Conservation (phyloP, 2,329 filamentous ascomycete genomes). For the Lachnellula arida region DNA sequence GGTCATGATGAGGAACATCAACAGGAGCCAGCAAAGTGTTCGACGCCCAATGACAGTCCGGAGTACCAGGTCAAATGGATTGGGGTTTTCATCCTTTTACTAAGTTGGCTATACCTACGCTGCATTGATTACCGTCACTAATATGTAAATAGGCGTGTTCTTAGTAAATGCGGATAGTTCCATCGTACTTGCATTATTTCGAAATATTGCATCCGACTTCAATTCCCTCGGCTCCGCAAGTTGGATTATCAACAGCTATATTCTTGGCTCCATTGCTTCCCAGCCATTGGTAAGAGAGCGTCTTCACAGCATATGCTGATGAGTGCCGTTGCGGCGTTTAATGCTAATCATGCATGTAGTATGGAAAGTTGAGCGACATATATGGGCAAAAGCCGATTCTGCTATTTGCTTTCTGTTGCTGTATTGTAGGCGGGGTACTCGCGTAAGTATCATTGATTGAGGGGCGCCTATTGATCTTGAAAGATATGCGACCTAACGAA, state of each 20-base stretch:
- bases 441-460: not conserved
- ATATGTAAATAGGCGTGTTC: not conserved
- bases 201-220: not conserved
- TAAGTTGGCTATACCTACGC: not conserved
- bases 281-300: not conserved
- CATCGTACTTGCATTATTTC: not conserved
- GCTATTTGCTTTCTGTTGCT: not conserved
- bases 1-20: not conserved
- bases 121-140: not conserved
- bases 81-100: not conserved
- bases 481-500: not conserved
- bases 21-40: not conserved
- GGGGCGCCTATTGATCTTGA: not conserved
- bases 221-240: not conserved
- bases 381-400: not conserved
- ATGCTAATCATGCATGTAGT: not conserved
- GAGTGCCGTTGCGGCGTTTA: too few species aligned
- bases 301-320: too few species aligned
- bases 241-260: not conserved
- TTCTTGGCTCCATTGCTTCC: not conserved
- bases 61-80: not conserved
- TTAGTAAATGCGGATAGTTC: not conserved
- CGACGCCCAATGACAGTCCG: not conserved
- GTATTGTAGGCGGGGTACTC: not conserved
- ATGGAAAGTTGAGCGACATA: constrained; percentile 4